Conservation (phyloP, 2,329 filamentous ascomycete species). For the Hypoxylon sp. region DNA sequence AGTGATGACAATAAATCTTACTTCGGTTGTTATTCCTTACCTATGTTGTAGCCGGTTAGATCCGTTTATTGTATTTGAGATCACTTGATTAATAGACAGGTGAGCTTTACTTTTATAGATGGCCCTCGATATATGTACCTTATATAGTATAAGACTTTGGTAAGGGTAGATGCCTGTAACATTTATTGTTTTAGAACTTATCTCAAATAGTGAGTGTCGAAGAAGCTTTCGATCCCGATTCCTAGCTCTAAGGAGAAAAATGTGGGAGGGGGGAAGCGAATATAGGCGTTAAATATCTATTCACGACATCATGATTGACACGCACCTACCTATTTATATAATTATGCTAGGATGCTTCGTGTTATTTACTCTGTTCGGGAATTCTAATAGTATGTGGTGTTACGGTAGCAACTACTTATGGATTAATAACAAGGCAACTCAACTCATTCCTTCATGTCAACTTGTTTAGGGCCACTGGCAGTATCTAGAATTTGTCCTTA, state of each 20-base stretch:
- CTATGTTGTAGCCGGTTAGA: not conserved
- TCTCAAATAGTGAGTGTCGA: not conserved
- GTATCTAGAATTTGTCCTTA: not conserved
- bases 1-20: not conserved
- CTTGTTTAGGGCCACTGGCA: not conserved
- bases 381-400: not conserved
- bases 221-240: not conserved
- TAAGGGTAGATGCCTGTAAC: not conserved
- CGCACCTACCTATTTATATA: not conserved
- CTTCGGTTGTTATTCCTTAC: not conserved
- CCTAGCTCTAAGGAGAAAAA: not conserved
- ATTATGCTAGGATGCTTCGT: not conserved
- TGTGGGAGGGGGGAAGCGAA: no score
- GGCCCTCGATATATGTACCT: not conserved
- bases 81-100: not conserved
- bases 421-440: not conserved
- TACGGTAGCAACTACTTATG: not conserved
- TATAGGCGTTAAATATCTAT: not conserved
- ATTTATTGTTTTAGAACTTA: not conserved
- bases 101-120: not conserved
- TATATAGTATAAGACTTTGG: not conserved
- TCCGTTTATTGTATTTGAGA: not conserved
- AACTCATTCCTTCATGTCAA: not conserved
- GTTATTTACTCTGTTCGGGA: not conserved
- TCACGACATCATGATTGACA: not conserved